These are phyloP conservation scores for Pseudozyma sp. DNA, from an alignment of 1,284 basidiomycete species.

Conservation along the genomic window DNA sequence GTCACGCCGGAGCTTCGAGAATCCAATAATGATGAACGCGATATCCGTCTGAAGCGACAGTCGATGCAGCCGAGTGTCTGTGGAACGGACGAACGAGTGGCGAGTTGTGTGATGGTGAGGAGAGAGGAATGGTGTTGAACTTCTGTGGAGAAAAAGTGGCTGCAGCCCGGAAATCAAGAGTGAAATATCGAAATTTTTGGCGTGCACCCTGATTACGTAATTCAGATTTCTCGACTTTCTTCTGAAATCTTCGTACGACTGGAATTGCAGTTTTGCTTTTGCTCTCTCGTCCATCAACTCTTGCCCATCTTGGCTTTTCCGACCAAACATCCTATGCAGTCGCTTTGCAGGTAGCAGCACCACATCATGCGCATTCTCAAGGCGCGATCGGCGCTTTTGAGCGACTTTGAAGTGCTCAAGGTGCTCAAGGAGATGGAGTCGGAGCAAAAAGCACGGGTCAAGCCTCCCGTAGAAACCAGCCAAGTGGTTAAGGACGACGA, in stretches of 20 bases:
- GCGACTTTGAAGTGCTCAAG: constrained; percentile 85
- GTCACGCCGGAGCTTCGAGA: no score
- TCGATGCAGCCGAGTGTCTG: no score
- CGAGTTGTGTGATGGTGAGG: neutral
- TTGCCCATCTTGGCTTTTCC: neutral
- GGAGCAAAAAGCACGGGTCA: constrained; percentile 72
- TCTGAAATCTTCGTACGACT: neutral
- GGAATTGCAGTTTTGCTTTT: neutral
- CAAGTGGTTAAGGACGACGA: constrained; percentile 44
- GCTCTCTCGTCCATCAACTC: neutral
- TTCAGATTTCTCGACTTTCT: neutral
- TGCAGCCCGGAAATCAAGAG: neutral
- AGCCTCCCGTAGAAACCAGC: constrained; percentile 71
- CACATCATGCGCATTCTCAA: constrained; percentile 77
- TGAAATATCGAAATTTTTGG: neutral
- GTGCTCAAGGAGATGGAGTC: constrained; percentile 82
- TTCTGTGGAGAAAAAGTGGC: neutral
- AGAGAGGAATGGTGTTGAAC: neutral
- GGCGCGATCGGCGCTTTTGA: constrained; percentile 80
- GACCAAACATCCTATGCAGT: constrained; percentile 8
- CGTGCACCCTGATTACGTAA: neutral
- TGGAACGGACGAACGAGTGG: neutral
- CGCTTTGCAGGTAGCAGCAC: constrained; percentile 4
- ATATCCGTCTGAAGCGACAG: no score
- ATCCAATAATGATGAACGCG: neutral